Evolutionary conservation across 2,329 filamentous ascomycete species (phyloP).

Genomic region (Neonectria ditissima): DNA sequence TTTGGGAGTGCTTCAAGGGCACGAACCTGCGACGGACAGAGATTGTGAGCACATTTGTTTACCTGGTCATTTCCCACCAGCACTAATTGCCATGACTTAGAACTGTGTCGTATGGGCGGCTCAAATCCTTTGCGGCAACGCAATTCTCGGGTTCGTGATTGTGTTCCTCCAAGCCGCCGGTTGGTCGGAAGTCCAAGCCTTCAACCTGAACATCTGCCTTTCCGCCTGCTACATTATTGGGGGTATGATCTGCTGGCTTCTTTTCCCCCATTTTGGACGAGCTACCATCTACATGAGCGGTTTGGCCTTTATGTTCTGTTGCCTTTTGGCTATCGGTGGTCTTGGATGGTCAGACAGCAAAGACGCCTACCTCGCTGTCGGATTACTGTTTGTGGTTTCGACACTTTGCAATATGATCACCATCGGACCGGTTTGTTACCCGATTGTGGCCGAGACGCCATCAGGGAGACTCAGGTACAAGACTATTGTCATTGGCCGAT

Average conservation of each 20-base stretch:
- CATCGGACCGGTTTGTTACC: slow-evolving; percentile 52
- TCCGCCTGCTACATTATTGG: slow-evolving; percentile 56
- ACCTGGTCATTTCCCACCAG: neutral
- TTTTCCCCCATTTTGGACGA: slow-evolving; percentile 55
- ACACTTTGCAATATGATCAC: slow-evolving; percentile 51
- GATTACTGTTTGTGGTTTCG: slow-evolving; percentile 46
- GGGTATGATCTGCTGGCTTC: slow-evolving; percentile 54
- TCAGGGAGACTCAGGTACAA: slow-evolving; percentile 58
- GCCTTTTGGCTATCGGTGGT: slow-evolving; percentile 43
- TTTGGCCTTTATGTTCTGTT: slow-evolving; percentile 53
- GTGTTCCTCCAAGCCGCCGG: slow-evolving; percentile 55
- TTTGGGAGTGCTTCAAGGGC: slow-evolving; percentile 59
- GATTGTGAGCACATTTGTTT: slow-evolving; percentile 35
- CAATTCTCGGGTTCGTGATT: slow-evolving; percentile 52
- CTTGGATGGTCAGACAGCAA: slow-evolving; percentile 25
- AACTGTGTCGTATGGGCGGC: slow-evolving; percentile 54
- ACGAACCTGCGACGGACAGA: slow-evolving; percentile 56
- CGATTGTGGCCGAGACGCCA: slow-evolving; percentile 54
- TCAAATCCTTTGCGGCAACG: slow-evolving; percentile 52
- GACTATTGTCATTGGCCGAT: slow-evolving; percentile 58
- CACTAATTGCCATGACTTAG: slow-evolving; percentile 16
- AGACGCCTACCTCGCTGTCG: slow-evolving; percentile 26
- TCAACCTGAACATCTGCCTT: slow-evolving; percentile 54
- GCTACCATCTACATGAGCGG: slow-evolving; percentile 56
- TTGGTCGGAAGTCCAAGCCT: slow-evolving; percentile 50